Percentiles rank a stretch among this genome's conserved stretches.
Conservation (phyloP, 192 early-diverging fungal species). For the Rhizophagus clarus region DNA sequence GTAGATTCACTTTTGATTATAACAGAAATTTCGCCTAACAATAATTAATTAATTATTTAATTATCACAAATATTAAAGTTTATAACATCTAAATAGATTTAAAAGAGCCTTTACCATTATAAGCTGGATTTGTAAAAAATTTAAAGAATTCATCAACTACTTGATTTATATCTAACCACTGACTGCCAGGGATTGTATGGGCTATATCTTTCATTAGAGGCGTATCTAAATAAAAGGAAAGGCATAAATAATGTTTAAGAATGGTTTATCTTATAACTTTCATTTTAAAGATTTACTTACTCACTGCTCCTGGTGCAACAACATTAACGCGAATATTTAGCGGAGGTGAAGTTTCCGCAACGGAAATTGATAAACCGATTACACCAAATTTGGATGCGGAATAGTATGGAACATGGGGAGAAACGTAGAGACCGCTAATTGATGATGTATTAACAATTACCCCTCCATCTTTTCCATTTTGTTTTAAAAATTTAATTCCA, state of each 20-base stretch:
- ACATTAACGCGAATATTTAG: neutral
- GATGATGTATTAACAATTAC: constrained; percentile 79
- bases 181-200: neutral
- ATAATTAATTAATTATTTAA: neutral
- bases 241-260: neutral
- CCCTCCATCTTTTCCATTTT: constrained; percentile 47
- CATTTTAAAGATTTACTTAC: neutral
- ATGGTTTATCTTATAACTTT: no score
- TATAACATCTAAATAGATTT: neutral
- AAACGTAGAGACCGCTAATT: constrained; percentile 64
- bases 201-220: neutral
- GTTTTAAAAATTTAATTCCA: constrained; percentile 58
- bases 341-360: neutral
- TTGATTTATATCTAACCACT: neutral
- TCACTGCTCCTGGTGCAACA: neutral
- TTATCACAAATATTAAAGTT: neutral
- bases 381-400: neutral
- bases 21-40: neutral
- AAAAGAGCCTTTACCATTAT: neutral
- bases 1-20: neutral
- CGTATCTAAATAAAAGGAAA: neutral
- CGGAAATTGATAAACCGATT: neutral
- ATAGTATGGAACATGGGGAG: constrained; percentile 64
- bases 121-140: neutral
- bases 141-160: neutral